Percentiles rank a stretch among this genome's conserved stretches.
These are phyloP conservation scores for Austroboletus novae-zelandiae DNA, from an alignment of 1,284 basidiomycete genomes.

Conservation along the genomic window DNA sequence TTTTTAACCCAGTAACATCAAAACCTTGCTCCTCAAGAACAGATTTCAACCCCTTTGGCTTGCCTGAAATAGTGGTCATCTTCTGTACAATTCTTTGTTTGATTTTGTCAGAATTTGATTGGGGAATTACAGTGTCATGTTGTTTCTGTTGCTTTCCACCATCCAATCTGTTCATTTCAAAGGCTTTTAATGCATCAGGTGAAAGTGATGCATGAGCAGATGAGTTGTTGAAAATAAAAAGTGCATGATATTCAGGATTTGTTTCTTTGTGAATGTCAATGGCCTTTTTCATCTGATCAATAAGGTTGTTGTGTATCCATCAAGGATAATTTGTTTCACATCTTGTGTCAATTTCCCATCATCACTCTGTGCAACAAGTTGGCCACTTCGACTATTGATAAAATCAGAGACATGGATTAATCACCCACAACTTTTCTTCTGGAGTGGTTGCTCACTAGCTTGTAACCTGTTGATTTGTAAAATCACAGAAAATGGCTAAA, in stretches of 20 bases:
- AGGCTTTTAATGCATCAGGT: constrained; percentile 32
- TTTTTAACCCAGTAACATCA: constrained; percentile 17
- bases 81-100: neutral
- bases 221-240: constrained; percentile 38
- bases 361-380: constrained; percentile 3
- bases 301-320: constrained; percentile 29
- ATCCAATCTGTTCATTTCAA: constrained; percentile 34
- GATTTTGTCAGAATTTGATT: neutral
- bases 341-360: constrained; percentile 16
- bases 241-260: constrained; percentile 26
- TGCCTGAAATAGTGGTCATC: neutral
- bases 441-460: constrained; percentile 1
- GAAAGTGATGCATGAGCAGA: constrained; percentile 30
- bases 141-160: constrained; percentile 1
- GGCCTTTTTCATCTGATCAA: constrained; percentile 23
- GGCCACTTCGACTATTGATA: constrained; percentile 11
- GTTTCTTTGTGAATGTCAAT: constrained; percentile 9
- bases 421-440: constrained; percentile 14
- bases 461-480: constrained; percentile 19
- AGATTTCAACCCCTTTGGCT: constrained; percentile 32
- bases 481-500: too few relatives aligned
- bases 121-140: neutral
- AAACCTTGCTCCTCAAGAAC: constrained; percentile 37
- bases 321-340: constrained; percentile 31
- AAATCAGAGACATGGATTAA: constrained; percentile 23